Percentiles rank a stretch among this genome's conserved stretches.
Conservation (phyloP, 1,284 basidiomycete genomes). For the Cryptococcus amylolentus region DNA sequence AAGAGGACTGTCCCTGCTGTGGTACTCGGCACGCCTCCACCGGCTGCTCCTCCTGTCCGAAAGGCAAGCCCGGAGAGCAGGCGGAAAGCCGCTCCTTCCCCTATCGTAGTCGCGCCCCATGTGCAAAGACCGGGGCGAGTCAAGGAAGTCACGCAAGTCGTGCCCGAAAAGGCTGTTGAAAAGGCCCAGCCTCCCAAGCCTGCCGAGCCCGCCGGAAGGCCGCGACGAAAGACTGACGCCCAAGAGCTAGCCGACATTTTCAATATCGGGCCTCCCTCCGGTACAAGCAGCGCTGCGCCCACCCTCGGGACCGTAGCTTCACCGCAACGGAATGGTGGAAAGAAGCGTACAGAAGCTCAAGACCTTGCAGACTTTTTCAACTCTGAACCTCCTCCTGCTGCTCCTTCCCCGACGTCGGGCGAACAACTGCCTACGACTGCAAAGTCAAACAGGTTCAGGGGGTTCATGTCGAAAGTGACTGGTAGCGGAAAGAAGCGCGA, state of each 20-base stretch:
- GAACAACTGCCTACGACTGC: conserved; percentile 10
- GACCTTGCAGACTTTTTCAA: conserved; percentile 45
- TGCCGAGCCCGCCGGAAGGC: background rate
- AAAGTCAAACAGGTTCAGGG: conserved; percentile 22
- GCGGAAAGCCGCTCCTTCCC: background rate
- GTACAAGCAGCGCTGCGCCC: too few relatives aligned
- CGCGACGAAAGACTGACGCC: conserved; percentile 16
- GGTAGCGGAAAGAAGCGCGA: conserved; percentile 18
- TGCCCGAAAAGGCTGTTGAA: background rate
- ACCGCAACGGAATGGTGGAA: too few relatives aligned
- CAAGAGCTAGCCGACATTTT: conserved; percentile 46
- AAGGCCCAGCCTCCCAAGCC: conserved; percentile 1
- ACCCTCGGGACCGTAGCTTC: too few relatives aligned
- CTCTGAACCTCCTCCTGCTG: conserved; percentile 24
- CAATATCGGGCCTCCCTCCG: conserved; percentile 28
- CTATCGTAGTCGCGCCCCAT: background rate
- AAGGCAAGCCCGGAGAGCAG: background rate
- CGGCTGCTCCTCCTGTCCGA: conserved; percentile 2
- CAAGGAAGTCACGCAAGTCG: background rate
- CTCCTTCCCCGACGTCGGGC: background rate
- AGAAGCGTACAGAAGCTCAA: conserved; percentile 22
- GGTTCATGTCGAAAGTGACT: conserved; percentile 33
- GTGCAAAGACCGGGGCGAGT: background rate
- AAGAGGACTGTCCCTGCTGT: conserved; percentile 37
- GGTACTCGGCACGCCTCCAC: conserved; percentile 35